Evolutionary conservation across 2,329 filamentous ascomycete genomes (phyloP).

Genomic region (Colletotrichum higginsianum): DNA sequence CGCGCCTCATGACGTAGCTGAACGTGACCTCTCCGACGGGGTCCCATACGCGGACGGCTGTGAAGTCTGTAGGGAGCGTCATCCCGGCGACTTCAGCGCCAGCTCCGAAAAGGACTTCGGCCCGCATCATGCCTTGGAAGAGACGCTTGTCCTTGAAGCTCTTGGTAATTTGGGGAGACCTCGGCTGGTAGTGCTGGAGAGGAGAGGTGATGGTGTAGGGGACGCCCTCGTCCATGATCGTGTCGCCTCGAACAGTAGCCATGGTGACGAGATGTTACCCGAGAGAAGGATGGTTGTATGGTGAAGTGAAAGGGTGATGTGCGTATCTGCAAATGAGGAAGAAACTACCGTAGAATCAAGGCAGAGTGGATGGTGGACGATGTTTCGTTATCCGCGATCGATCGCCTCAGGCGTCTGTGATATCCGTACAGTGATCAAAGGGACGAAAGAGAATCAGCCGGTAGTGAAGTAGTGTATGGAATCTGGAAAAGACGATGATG

Average conservation of each 20-base stretch:
- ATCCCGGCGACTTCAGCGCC: background rate
- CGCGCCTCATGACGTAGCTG: background rate
- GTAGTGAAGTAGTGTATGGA: background rate
- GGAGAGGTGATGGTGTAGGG: background rate
- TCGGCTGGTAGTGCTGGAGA: background rate
- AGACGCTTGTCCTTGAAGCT: background rate
- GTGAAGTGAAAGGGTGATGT: too few species aligned
- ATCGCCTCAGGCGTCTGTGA: background rate
- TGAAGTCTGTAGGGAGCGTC: background rate
- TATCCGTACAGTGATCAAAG: background rate
- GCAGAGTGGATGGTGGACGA: background rate
- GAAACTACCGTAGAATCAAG: background rate
- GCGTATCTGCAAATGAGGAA: too few species aligned
- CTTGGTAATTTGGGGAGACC: background rate
- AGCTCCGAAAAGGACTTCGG: background rate
- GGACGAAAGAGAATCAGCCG: too few species aligned
- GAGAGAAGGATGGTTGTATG: too few species aligned
- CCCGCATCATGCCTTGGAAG: background rate
- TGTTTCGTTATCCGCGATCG: background rate
- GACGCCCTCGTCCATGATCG: too few species aligned
- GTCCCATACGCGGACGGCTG: background rate
- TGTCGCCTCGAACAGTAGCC: too few species aligned
- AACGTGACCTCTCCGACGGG: accelerated
- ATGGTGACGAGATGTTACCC: too few species aligned
- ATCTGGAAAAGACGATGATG: background rate